Base-by-base conservation (phyloP, 2,329 filamentous ascomycete species). In the Penicillium hesseltinei region DNA sequence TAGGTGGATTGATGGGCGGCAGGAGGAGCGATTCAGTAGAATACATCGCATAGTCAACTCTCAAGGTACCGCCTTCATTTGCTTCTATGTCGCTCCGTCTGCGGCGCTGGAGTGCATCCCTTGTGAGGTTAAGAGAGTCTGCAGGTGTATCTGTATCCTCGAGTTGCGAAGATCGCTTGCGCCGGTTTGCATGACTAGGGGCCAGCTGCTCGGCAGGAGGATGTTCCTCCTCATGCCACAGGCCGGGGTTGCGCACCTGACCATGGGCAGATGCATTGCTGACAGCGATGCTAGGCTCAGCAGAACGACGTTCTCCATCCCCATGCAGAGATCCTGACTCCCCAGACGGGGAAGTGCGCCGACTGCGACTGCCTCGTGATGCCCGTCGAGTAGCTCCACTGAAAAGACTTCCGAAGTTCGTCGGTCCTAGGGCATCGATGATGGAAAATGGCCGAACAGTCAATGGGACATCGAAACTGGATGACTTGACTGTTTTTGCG, bases 241-340 rank as follows among this genome's bases (percentile, higher is more conserved):
- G 63, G 54, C 73, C 71, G n/a, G 75, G 72, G 36, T 66, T 68
- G 51, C 75, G 71, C 51, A 80, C 69, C 39, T 77, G 73, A 13
- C 78, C 78, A 39, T 74, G 70, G 9, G 77, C 78, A 27, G 77
- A 76, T 19, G 77, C 72, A 47, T 73, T 74, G 51, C 73, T 80
- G 44, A 80, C 59, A 38, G 76, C 78, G 29, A 80, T 63, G 53
- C 73, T 80, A 11, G 78, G 76, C 44, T 74, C 74, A 25, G 53
- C 53, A 15, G 74, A 73, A 59, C 71, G 73, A 45, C 65, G 69
- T 51, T 74, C 74, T 42, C 62, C 69, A 54, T 73, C 76, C 39
- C 61, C 69, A 56, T 73, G 76, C 35, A 71, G 51, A 36, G 72
- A 69, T 15, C 66, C 65, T 19, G 70, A 66, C 17, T 77, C 76